Percentiles rank a stretch among this genome's conserved stretches.
phyloP scores from a whole-genome alignment of 164 flowering plant genomes.

The Kalanchoe fedtschenkoi region DNA sequence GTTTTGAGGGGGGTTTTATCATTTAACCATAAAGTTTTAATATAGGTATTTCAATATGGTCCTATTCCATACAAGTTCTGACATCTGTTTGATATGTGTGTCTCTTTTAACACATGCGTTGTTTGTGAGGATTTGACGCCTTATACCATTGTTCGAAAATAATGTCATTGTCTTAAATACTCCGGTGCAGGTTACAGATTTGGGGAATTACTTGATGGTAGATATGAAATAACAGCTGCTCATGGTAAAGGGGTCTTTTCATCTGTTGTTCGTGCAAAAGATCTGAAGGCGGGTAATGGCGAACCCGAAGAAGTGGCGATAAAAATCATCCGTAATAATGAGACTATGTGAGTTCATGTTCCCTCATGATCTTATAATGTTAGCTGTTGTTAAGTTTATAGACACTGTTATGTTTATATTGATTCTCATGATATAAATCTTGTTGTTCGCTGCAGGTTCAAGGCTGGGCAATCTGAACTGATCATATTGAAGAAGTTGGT shows the following conservation, averaged over 20 bases:
- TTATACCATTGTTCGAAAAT: neutral
- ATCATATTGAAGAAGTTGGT: constrained; percentile 79
- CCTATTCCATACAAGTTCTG: neutral
- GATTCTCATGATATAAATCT: neutral
- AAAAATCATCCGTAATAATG: constrained; percentile 90
- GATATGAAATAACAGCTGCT: constrained; percentile 87
- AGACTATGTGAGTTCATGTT: constrained; percentile 61
- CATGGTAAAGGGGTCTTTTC: constrained; percentile 99
- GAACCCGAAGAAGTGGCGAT: constrained; percentile 95
- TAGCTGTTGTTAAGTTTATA: neutral
- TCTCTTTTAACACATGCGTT: neutral
- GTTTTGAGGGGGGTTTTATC: too few species aligned
- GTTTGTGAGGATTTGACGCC: neutral
- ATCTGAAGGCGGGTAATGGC: constrained; percentile 67
- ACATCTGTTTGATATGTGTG: neutral
- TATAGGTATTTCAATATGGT: neutral
- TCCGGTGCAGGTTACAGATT: constrained; percentile 60
- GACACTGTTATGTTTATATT: neutral
- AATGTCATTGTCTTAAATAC: neutral
- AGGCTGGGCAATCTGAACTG: constrained; percentile 81
- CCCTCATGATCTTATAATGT: neutral
- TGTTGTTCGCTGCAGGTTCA: constrained; percentile 41
- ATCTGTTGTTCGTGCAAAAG: constrained; percentile 94
- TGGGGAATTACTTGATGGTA: constrained; percentile 92
- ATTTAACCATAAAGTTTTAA: neutral